phyloP scores from a whole-genome alignment of 352 stramenopile species.

The Phytophthora aleatoria region DNA sequence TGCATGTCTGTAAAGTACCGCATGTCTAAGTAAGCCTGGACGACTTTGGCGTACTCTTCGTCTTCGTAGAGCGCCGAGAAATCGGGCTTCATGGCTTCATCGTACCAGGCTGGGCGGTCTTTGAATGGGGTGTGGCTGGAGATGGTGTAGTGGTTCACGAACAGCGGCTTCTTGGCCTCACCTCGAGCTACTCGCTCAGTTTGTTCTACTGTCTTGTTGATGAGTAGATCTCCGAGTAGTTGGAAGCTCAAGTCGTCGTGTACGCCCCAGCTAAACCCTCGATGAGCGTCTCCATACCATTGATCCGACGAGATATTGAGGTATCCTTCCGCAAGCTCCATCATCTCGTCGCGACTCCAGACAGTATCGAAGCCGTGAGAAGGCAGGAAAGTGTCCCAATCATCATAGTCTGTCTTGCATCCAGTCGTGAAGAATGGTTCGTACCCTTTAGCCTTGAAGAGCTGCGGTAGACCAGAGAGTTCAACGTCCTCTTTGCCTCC shows the following conservation, averaged over 20 bases:
- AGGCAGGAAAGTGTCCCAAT: constrained; percentile 50
- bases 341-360: constrained; percentile 46
- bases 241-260: constrained; percentile 60
- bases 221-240: constrained; percentile 51
- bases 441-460: constrained; percentile 56
- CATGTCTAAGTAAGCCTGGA: constrained; percentile 49
- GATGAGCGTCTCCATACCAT: constrained; percentile 31
- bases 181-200: constrained; percentile 20
- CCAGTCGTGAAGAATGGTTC: constrained; percentile 54
- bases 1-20: constrained; percentile 56
- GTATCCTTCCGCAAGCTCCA: constrained; percentile 36
- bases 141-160: constrained; percentile 66
- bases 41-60: constrained; percentile 25
- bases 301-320: constrained; percentile 40
- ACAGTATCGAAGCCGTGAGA: constrained; percentile 56
- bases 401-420: constrained; percentile 43
- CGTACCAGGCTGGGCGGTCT: constrained; percentile 47
- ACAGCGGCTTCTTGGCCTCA: constrained; percentile 45
- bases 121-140: constrained; percentile 53
- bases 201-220: constrained; percentile 52
- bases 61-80: constrained; percentile 42
- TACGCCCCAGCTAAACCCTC: constrained; percentile 43
- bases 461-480: constrained; percentile 47
- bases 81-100: constrained; percentile 35
- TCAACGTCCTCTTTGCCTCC: constrained; percentile 25